These are phyloP conservation scores for Cyathus striatus DNA, from an alignment of 768 basidiomycete species.

Conservation along the genomic window DNA sequence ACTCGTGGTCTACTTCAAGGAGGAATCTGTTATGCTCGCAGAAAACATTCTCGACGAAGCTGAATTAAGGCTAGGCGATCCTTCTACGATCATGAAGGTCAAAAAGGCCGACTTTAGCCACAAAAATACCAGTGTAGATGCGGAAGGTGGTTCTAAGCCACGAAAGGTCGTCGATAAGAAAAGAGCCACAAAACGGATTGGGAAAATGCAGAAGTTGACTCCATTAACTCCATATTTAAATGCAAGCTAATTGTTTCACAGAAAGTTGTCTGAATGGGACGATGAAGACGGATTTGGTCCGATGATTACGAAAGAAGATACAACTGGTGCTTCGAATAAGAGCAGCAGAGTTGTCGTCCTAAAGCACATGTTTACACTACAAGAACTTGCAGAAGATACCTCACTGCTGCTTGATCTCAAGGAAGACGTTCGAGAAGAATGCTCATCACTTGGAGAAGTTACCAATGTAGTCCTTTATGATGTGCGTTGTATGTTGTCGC, in stretches of 20 bases:
- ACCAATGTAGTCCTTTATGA: slow-evolving; percentile 95
- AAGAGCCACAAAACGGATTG: slow-evolving; percentile 67
- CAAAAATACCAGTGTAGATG: slow-evolving; percentile 43
- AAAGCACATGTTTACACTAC: slow-evolving; percentile 90
- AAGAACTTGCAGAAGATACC: slow-evolving; percentile 83
- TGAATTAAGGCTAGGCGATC: slow-evolving; percentile 79
- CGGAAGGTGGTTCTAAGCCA: slow-evolving; percentile 37
- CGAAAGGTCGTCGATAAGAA: slow-evolving; percentile 74
- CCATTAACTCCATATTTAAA: neutral
- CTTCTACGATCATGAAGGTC: slow-evolving; percentile 68
- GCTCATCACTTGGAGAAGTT: slow-evolving; percentile 84
- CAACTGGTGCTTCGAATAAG: slow-evolving; percentile 37
- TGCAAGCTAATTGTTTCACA: slow-evolving; percentile 24
- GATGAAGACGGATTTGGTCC: slow-evolving; percentile 92
- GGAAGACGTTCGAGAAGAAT: slow-evolving; percentile 95
- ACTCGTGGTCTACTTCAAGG: slow-evolving; percentile 94
- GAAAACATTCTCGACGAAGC: slow-evolving; percentile 86
- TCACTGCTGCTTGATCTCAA: slow-evolving; percentile 87
- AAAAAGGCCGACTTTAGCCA: slow-evolving; percentile 75
- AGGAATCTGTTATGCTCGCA: slow-evolving; percentile 88
- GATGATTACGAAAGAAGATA: slow-evolving; percentile 50
- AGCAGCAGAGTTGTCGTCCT: slow-evolving; percentile 83
- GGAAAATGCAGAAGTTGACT: slow-evolving; percentile 81
- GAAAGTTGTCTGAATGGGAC: slow-evolving; percentile 92
- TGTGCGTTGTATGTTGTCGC: slow-evolving; percentile 45